Evolutionary conservation across 75 land plant species (phyloP), one percentile per base, ranked within the genome.

Genomic region (Larix kaempferi): DNA sequence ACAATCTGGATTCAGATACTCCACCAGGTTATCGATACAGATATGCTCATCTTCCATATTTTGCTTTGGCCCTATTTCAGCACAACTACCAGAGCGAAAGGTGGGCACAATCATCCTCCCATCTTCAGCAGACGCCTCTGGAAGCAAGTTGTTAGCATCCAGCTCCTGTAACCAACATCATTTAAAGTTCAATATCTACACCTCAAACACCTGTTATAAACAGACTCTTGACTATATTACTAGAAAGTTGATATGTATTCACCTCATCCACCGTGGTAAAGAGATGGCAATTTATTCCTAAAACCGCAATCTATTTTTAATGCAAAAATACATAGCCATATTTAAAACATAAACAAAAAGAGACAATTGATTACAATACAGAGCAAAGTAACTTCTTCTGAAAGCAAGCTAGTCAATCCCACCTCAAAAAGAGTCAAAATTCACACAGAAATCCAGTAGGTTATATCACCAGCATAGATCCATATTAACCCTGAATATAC

Each of bases 1-100:
- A n/a, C 56, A 63, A 23, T 52, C 59, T 63, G 79, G 11, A 67
- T 80, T 83, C 56, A 89, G 71, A 82, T 89, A 77, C 41, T 82
- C 76, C 19, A 61, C 57, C 62, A 89, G 77, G 79, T 89, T 65
- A 78, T 89, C 91, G 21, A 89, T 81, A 56, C 91, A 86, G 7
- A 87, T 72, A 60, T 81, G 83, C 71, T 84, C 89, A 79, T 89
- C 91, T 73, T 89, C 89, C 91, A 89, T 89, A 57, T 56, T 72
- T 19, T 22, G 71, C 69, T 83, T 83, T 7, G 84, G 83, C 61
- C 91, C 91, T 21, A 80, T 87, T 76, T 87, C 91, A 16, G 89
- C 82, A 66, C 84, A 89, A 71, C 89, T 84, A 33, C 91, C 91
- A 7, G 91, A 89, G 19, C 89, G 89, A 41, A 87, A 78, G 10